Evolutionary conservation across 1,139 yeast species (phyloP), one percentile per base, ranked within the genome.

Genomic region (Arxiozyma slooffiae): DNA sequence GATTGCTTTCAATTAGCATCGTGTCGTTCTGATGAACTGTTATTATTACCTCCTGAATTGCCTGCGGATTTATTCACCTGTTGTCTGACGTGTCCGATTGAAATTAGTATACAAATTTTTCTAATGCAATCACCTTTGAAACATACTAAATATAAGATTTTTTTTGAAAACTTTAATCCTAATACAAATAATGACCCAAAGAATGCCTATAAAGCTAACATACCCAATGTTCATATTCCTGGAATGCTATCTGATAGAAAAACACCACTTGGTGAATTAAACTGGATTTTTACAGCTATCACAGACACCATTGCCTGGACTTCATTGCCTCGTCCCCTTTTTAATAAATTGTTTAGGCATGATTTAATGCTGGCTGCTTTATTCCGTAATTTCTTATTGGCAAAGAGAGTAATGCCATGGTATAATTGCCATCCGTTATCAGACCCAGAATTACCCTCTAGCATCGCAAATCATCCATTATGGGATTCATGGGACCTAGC

Each of bases 401-500:
- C 98, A 0, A 90, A 87, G 63, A 77, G 97, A 56, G 85, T 92
- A 48, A 89, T 94, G 97, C 89, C 97, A 7, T 84, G 85, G 59
- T 82, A 86, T 59, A 89, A 90, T 55, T 90, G 97, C 66, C 95
- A 89, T 64, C 98, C 98, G 1, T 81, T 90, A 4, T 87, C 96
- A 38, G 95, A 88, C 57, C 99, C 99, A 0, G 89, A 87, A 14
- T 72, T 92, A 41, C 98, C 98, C 0, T 90, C 88, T 52, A 73
- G 81, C 11, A 80, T 82, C 2, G 80, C 87, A 49, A 78, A 79
- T 55, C 97, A 94, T 64, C 81, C 95, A 14, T 85, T 92, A 88
- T 92, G 99, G 99, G 95, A 89, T 56, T 84, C 97, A 0, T 92
- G 98, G 98, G 98, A 94, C 64, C 73, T 92, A 61, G 97, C 98